Conservation (phyloP, 345 rosid genomes). For the Tarenaya hassleriana region DNA sequence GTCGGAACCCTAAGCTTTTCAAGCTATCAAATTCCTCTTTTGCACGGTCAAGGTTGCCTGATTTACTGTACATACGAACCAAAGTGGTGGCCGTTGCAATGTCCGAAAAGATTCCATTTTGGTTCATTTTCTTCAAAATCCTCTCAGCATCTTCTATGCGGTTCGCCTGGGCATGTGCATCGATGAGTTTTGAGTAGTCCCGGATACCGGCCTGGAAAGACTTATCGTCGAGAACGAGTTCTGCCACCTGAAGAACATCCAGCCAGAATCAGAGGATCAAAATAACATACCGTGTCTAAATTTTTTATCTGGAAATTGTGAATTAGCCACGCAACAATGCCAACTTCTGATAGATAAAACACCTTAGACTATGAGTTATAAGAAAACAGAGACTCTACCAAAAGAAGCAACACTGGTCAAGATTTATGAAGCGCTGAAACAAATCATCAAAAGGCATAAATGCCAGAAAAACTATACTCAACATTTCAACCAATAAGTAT, state of each 20-base stretch:
- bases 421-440: too few relatives aligned
- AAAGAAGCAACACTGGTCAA: too few relatives aligned
- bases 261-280: slow-evolving; percentile 16
- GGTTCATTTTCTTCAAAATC: slow-evolving; percentile 60
- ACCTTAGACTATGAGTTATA: too few relatives aligned
- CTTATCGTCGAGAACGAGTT: slow-evolving; percentile 49
- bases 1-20: slow-evolving; percentile 56
- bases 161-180: slow-evolving; percentile 52
- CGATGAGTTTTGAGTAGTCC: slow-evolving; percentile 70
- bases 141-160: slow-evolving; percentile 64
- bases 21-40: slow-evolving; percentile 55
- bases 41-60: slow-evolving; percentile 64
- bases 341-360: too few relatives aligned
- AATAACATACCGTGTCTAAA: slow-evolving; percentile 2
- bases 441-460: too few relatives aligned
- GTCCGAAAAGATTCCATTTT: slow-evolving; percentile 56
- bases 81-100: slow-evolving; percentile 40
- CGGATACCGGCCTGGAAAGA: slow-evolving; percentile 52
- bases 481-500: too few relatives aligned
- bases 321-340: background rate
- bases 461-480: too few relatives aligned
- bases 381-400: too few relatives aligned
- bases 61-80: slow-evolving; percentile 67
- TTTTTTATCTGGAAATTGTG: background rate
- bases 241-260: slow-evolving; percentile 55